Percentiles rank a stretch among this genome's conserved stretches.
phyloP scores from a whole-genome alignment of 2,329 filamentous ascomycete species.

The Teratosphaeria viscida region DNA sequence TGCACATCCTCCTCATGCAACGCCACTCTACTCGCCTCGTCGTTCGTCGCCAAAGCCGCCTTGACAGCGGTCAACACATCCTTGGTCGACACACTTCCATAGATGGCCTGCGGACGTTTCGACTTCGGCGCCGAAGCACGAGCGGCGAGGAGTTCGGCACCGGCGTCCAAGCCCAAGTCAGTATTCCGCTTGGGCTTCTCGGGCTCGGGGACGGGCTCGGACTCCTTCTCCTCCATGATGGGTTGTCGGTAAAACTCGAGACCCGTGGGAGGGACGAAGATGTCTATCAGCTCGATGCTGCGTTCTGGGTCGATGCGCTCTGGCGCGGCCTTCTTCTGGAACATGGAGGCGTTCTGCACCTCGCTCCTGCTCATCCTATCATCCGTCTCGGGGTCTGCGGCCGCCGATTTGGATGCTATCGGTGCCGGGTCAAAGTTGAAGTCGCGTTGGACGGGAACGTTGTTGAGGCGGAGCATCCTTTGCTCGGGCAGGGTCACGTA shows the following conservation, averaged over 20 bases:
- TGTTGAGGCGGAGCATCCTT: conserved; percentile 35
- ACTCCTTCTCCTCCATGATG: conserved; percentile 27
- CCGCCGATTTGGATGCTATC: background rate
- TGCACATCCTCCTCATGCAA: conserved; percentile 40
- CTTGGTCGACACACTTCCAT: conserved; percentile 44
- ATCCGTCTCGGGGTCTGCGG: background rate
- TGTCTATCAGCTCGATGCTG: conserved; percentile 37
- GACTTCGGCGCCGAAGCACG: conserved; percentile 7
- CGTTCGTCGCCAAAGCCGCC: conserved; percentile 39
- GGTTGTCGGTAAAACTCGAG: conserved; percentile 40
- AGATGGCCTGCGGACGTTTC: conserved; percentile 29
- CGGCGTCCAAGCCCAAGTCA: conserved; percentile 12
- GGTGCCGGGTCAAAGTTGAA: conserved; percentile 27
- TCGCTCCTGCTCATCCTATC: conserved; percentile 2
- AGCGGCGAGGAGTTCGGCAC: conserved; percentile 21
- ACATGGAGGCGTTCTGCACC: conserved; percentile 9
- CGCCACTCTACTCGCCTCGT: conserved; percentile 41
- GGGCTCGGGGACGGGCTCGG: conserved; percentile 1
- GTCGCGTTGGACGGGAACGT: conserved; percentile 37
- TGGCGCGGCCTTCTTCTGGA: conserved; percentile 21
- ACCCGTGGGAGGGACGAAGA: conserved; percentile 33
- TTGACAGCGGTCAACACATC: conserved; percentile 42
- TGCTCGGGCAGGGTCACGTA: conserved; percentile 40
- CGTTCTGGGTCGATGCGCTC: conserved; percentile 32
- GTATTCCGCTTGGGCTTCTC: conserved; percentile 3